Evolutionary conservation across 2,329 filamentous ascomycete genomes (phyloP), one percentile per base, ranked within the genome.

Genomic region (Macrophomina pseudophaseolina): DNA sequence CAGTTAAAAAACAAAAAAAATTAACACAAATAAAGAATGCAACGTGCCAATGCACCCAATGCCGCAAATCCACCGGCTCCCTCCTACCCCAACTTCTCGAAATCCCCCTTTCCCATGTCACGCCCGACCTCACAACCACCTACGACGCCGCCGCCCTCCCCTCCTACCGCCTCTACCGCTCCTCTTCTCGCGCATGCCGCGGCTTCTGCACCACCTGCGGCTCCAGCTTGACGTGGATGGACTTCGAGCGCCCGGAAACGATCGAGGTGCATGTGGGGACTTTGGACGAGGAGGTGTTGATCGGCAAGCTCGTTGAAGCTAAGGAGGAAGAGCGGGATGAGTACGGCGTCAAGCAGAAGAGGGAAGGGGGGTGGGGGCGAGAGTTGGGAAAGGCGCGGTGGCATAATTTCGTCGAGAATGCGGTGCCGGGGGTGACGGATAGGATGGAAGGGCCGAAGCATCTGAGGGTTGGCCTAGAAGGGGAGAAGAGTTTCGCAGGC

Each of bases 21-120:
- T 11, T 38, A 38, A 38, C 35, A 7, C 35, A 38, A 7, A 23
- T 23, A 51, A 33, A 74, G 72, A 74, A 74, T 48, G 72, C 72
- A 28, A 69, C 70, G 8, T 74, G 72, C 65, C 72, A 75, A 68
- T 74, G 72, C 65, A 74, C 73, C 23, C 73, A 73, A 70, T 74
- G 73, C 60, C 67, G 73, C 40, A 75, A 75, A 64, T 69, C 71
- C 52, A 67, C 66, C 6, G 73, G 72, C 53, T 68, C 70, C 28
- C 68, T 74, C 9, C 52, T 74, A 2, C 71, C 73, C 3, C 73
- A 73, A 46, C 71, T 71, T 60, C 66, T 66, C 49, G 64, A 63
- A 14, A 67, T 74, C 33, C 70, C 69, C 9, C 60, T 49, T 8
- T 44, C 68, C 5, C 64, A 71, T 33, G 59, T 75, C 18, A 54